Conservation (phyloP, 306 rosid genomes). For the Ormosia emarginata region DNA sequence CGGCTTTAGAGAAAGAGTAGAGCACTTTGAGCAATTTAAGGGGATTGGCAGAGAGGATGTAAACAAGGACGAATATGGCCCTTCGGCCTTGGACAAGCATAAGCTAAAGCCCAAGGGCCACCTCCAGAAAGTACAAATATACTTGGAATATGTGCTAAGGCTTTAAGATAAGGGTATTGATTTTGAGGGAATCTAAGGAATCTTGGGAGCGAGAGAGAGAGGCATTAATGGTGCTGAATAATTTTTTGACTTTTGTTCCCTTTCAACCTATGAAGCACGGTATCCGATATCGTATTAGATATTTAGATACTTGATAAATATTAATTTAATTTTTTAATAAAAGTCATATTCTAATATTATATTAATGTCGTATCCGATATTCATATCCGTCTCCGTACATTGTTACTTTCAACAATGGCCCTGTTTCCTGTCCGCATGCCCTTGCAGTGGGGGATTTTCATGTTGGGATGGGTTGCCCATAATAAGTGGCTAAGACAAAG, state of each 20-base stretch:
- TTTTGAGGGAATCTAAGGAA: not conserved
- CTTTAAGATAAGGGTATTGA: not conserved
- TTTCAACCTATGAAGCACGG: too few relatives aligned
- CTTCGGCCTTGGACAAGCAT: not conserved
- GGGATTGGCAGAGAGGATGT: not conserved
- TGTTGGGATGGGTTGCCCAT: not conserved
- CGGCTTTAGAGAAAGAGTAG: not conserved
- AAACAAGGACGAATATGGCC: not conserved
- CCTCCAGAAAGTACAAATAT: not conserved
- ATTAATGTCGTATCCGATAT: too few relatives aligned
- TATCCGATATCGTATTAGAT: too few relatives aligned
- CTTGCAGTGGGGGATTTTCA: not conserved
- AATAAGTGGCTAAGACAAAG: not conserved
- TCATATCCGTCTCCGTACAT: too few relatives aligned
- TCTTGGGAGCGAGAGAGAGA: not conserved
- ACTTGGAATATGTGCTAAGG: not conserved
- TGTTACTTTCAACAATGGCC: too few relatives aligned
- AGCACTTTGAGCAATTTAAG: not conserved
- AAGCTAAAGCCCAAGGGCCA: not conserved
- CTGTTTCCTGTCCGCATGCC: too few relatives aligned
- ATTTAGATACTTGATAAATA: too few relatives aligned
- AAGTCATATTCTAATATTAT: too few relatives aligned
- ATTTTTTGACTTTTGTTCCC: too few relatives aligned
- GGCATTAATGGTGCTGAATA: not conserved
- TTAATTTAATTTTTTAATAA: too few relatives aligned